Percentiles rank a stretch among this genome's conserved stretches.
phyloP scores from a whole-genome alignment of 1,284 basidiomycete genomes.

The Cryptococcus amylolentus region DNA sequence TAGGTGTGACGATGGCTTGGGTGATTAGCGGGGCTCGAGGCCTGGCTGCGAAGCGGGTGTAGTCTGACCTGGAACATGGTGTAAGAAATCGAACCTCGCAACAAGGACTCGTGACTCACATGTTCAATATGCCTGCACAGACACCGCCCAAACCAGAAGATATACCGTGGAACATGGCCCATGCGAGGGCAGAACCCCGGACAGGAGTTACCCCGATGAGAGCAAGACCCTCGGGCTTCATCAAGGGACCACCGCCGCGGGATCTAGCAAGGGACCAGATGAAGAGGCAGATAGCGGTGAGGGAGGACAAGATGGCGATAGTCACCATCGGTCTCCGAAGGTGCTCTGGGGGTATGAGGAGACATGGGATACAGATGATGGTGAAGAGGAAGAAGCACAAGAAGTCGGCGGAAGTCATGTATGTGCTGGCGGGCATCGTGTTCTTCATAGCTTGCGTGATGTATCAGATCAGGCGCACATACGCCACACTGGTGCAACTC shows the following conservation, averaged over 20 bases:
- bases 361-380: constrained; percentile 40
- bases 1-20: constrained; percentile 35
- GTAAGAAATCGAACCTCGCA: background rate
- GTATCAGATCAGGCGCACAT: background rate
- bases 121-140: constrained; percentile 28
- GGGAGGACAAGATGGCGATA: constrained; percentile 35
- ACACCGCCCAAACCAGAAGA: constrained; percentile 25
- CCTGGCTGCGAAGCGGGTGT: constrained; percentile 30
- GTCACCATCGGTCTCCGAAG: constrained; percentile 45
- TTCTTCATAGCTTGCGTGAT: constrained; percentile 19
- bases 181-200: constrained; percentile 37
- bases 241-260: constrained; percentile 43
- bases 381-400: constrained; percentile 50
- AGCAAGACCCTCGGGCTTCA: constrained; percentile 28
- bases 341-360: constrained; percentile 41
- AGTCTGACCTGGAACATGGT: constrained; percentile 22
- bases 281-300: constrained; percentile 43
- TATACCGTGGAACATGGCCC: constrained; percentile 47
- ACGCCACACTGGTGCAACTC: constrained; percentile 6
- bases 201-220: constrained; percentile 24
- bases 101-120: background rate
- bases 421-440: constrained; percentile 30
- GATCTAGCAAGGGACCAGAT: constrained; percentile 44
- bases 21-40: constrained; percentile 27
- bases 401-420: constrained; percentile 40